phyloP scores from a whole-genome alignment of 2,329 filamentous ascomycete species.

The Ascochyta fabae region DNA sequence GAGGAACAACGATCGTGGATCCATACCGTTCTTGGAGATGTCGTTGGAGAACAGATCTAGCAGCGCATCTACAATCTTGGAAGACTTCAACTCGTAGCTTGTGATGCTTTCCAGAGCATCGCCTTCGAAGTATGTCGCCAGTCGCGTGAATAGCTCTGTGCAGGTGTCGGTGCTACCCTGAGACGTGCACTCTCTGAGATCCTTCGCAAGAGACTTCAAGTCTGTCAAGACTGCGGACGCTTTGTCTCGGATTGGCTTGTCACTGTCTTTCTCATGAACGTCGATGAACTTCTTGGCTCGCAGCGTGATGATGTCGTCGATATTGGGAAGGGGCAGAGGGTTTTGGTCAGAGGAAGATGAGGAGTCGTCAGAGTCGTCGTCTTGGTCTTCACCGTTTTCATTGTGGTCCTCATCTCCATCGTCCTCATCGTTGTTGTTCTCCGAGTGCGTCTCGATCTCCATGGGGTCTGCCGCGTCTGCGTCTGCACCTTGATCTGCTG shows the following conservation, averaged over 20 bases:
- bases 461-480: conserved; percentile 60
- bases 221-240: conserved; percentile 76
- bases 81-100: conserved; percentile 90
- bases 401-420: conserved; percentile 61
- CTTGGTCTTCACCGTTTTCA: conserved; percentile 59
- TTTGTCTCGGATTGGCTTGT: conserved; percentile 77
- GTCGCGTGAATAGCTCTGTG: conserved; percentile 70
- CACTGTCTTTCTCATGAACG: conserved; percentile 78
- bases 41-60: conserved; percentile 81
- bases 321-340: conserved; percentile 51
- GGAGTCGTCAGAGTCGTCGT: conserved; percentile 69
- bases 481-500: conserved; percentile 45
- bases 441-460: conserved; percentile 60
- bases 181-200: conserved; percentile 76
- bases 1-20: conserved; percentile 83
- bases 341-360: conserved; percentile 56
- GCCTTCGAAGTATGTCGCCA: conserved; percentile 85
- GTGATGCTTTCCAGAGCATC: conserved; percentile 93
- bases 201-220: conserved; percentile 72
- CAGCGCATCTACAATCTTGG: conserved; percentile 83
- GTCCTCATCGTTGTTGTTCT: conserved; percentile 57
- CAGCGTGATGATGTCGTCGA: conserved; percentile 75
- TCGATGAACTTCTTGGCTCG: conserved; percentile 85
- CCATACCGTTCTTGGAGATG: conserved; percentile 59
- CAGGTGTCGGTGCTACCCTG: conserved; percentile 56